Percentiles rank a stretch among this genome's conserved stretches.
These are phyloP conservation scores for Coemansia sp. DNA, from an alignment of 192 early-diverging fungal genomes.

Conservation along the genomic window DNA sequence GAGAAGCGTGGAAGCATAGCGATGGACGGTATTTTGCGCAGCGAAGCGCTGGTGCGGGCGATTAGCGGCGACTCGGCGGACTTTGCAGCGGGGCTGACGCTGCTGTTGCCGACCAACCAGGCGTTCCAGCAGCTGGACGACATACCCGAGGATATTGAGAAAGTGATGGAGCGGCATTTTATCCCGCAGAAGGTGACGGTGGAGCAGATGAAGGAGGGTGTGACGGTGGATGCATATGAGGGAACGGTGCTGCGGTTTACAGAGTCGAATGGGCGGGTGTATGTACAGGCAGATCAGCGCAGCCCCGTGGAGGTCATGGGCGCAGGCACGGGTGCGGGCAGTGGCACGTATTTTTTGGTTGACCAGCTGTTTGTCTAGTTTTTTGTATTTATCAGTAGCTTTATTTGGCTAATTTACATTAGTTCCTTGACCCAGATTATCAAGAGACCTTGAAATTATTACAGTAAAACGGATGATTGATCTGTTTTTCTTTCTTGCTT, in stretches of 20 bases:
- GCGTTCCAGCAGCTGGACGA: slow-evolving; percentile 32
- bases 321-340: slow-evolving; percentile 26
- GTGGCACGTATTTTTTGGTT: slow-evolving; percentile 39
- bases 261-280: slow-evolving; percentile 15
- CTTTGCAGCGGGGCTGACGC: slow-evolving; percentile 38
- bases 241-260: slow-evolving; percentile 28
- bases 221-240: slow-evolving; percentile 31
- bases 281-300: slow-evolving; percentile 42
- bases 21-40: slow-evolving; percentile 45
- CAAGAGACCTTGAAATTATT: no score
- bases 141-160: slow-evolving; percentile 37
- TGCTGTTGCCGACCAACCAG: slow-evolving; percentile 50
- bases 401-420: no score
- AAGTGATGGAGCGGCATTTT: slow-evolving; percentile 46
- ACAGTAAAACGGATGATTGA: no score
- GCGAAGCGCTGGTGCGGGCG: slow-evolving; percentile 43
- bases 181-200: slow-evolving; percentile 30
- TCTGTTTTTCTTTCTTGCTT: neutral
- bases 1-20: slow-evolving; percentile 48
- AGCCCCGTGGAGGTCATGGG: slow-evolving; percentile 26
- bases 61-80: slow-evolving; percentile 47
- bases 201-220: slow-evolving; percentile 29
- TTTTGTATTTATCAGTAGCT: neutral
- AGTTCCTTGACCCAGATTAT: no score
- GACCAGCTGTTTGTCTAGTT: slow-evolving; percentile 33